Conservation (phyloP, 495 filamentous ascomycete species). For the Stereocaulon alpinum region DNA sequence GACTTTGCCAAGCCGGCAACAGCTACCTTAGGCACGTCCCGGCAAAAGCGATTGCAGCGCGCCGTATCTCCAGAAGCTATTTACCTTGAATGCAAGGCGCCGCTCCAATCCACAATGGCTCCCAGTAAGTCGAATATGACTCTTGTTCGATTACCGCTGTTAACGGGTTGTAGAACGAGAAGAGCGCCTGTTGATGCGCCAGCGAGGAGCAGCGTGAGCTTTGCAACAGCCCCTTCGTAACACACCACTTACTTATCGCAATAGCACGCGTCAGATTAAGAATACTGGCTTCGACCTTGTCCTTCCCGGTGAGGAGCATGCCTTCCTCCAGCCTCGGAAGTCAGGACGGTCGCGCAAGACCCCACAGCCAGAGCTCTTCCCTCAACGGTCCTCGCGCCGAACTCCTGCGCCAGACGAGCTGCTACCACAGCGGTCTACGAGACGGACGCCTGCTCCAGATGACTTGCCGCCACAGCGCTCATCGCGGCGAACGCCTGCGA, state of each 20-base stretch:
- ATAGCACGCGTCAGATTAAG: conserved; percentile 19
- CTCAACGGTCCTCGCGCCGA: conserved; percentile 12
- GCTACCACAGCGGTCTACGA: conserved; percentile 1
- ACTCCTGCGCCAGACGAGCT: conserved; percentile 9
- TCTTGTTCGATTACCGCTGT: background rate
- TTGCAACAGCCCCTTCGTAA: background rate
- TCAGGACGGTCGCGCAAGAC: conserved; percentile 14
- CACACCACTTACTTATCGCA: background rate
- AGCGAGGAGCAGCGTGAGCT: conserved; percentile 20
- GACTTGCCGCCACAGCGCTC: background rate
- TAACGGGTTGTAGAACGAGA: background rate
- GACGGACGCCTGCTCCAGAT: conserved; percentile 10
- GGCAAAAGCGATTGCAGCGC: no score
- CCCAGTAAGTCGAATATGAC: background rate
- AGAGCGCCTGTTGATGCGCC: conserved; percentile 19
- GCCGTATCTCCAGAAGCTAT: no score
- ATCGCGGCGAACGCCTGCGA: conserved; percentile 1
- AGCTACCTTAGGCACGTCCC: no score
- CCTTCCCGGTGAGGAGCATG: conserved; percentile 12
- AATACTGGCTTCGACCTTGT: conserved; percentile 18
- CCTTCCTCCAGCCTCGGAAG: conserved; percentile 10
- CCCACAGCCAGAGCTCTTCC: conserved; percentile 15
- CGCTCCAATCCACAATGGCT: background rate
- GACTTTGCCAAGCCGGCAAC: background rate
- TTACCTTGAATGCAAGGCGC: no score